A percentile compares a stretch with the other conserved stretches of the same genome.
Evolutionary conservation across 257 asterid species (phyloP).

Genomic region (Lavandula angustifolia): DNA sequence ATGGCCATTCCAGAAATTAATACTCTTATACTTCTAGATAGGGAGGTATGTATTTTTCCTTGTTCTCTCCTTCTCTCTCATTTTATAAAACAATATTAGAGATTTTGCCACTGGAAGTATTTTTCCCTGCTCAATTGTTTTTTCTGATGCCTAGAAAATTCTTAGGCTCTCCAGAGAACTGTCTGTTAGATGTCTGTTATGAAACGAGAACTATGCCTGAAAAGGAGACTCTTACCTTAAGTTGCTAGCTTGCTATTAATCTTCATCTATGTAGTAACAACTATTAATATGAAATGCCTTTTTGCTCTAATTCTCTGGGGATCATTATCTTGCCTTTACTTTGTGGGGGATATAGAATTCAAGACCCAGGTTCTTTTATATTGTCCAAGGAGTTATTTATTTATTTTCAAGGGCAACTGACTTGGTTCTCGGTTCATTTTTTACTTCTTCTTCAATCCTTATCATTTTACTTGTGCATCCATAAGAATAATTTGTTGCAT

Average conservation of each 20-base stretch:
- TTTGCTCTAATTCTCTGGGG: background rate
- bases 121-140: constrained; percentile 6
- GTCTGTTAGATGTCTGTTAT: constrained; percentile 2
- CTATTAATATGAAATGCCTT: background rate
- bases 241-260: background rate
- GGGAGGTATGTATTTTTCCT: constrained; percentile 64
- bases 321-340: background rate
- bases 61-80: background rate
- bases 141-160: background rate
- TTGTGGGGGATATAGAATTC: background rate
- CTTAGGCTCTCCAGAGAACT: constrained; percentile 12
- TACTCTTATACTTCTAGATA: constrained; percentile 85
- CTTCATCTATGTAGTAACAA: constrained; percentile 7
- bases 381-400: background rate
- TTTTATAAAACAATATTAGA: constrained; percentile 13
- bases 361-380: background rate
- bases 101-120: background rate
- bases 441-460: background rate
- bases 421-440: background rate
- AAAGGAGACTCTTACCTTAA: background rate
- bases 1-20: constrained; percentile 79
- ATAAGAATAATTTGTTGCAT: background rate
- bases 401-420: background rate
- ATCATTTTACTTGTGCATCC: background rate
- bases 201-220: background rate